Evolutionary conservation across 2,329 filamentous ascomycete species (phyloP).

Genomic region (Colletotrichum spinosum): DNA sequence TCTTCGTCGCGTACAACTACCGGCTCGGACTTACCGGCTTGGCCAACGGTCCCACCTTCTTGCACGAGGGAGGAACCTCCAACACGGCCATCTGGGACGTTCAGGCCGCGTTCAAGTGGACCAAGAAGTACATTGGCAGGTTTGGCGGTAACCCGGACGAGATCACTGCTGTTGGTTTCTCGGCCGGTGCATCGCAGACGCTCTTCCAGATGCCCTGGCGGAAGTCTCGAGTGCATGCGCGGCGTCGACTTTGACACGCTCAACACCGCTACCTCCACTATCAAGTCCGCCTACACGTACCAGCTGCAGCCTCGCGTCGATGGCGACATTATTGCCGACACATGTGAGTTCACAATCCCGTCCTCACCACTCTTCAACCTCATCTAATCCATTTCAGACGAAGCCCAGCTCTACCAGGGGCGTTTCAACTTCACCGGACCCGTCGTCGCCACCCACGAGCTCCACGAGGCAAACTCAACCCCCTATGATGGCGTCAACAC

Average conservation of each 20-base stretch:
- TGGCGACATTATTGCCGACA: slow-evolving; percentile 45
- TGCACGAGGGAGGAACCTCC: no score
- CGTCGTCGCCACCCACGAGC: slow-evolving; percentile 37
- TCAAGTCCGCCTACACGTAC: slow-evolving; percentile 11
- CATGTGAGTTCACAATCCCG: slow-evolving; percentile 18
- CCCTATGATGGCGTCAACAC: slow-evolving; percentile 54
- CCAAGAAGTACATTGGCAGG: slow-evolving; percentile 58
- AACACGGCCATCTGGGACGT: slow-evolving; percentile 40
- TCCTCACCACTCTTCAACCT: no score
- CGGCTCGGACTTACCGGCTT: no score
- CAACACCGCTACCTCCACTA: slow-evolving; percentile 10
- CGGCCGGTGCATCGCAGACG: slow-evolving; percentile 61
- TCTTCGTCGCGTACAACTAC: no score
- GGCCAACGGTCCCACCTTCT: no score
- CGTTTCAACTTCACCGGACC: slow-evolving; percentile 43
- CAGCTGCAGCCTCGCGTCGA: slow-evolving; percentile 51
- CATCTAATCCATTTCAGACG: slow-evolving; percentile 30
- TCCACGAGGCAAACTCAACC: slow-evolving; percentile 63
- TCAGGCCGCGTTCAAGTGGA: slow-evolving; percentile 59
- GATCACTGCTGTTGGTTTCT: slow-evolving; percentile 64
- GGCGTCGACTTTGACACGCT: slow-evolving; percentile 24
- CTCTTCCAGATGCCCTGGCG: slow-evolving; percentile 52
- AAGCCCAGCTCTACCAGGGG: slow-evolving; percentile 43
- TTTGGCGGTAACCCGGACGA: slow-evolving; percentile 63
- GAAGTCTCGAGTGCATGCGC: slow-evolving; percentile 22